Conservation (phyloP, 257 asterid species). For the Fraxinus excelsior region DNA sequence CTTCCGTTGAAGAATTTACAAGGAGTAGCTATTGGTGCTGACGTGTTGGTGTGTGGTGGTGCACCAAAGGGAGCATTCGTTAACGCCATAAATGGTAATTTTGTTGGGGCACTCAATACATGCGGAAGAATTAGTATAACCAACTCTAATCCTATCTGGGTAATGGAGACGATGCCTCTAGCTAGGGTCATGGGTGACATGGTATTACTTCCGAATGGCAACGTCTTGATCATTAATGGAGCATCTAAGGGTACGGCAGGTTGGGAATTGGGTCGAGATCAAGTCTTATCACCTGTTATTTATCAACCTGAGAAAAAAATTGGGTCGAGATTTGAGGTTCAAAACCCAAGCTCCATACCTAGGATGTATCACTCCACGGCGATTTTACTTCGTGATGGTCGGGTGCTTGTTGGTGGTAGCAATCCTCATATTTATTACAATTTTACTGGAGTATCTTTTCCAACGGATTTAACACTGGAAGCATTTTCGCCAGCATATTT, state of each 20-base stretch:
- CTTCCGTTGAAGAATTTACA: constrained; percentile 24
- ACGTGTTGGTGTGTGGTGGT: constrained; percentile 33
- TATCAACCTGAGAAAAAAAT: constrained; percentile 11
- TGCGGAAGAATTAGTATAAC: constrained; percentile 26
- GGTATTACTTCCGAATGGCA: constrained; percentile 25
- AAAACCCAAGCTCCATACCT: constrained; percentile 16
- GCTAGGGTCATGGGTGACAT: constrained; percentile 35
- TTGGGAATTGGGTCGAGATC: constrained; percentile 27
- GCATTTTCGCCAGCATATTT: constrained; percentile 30
- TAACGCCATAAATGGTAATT: constrained; percentile 22
- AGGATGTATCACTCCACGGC: constrained; percentile 33
- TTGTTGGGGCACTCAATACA: constrained; percentile 16
- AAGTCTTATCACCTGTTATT: constrained; percentile 25
- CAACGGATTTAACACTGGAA: constrained; percentile 30
- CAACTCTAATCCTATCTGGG: constrained; percentile 27
- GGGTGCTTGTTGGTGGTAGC: constrained; percentile 33
- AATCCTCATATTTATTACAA: constrained; percentile 24
- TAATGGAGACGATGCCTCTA: constrained; percentile 27
- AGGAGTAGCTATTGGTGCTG: constrained; percentile 5
- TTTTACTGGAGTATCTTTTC: constrained; percentile 7
- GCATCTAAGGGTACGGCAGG: constrained; percentile 28
- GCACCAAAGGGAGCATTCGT: constrained; percentile 27
- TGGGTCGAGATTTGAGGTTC: constrained; percentile 18
- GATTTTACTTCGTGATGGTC: constrained; percentile 21
- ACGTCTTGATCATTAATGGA: constrained; percentile 30